Percentiles rank a stretch among this genome's conserved stretches.
Evolutionary conservation across 2,329 filamentous ascomycete genomes (phyloP).

Genomic region (Diaporthe helianthi): DNA sequence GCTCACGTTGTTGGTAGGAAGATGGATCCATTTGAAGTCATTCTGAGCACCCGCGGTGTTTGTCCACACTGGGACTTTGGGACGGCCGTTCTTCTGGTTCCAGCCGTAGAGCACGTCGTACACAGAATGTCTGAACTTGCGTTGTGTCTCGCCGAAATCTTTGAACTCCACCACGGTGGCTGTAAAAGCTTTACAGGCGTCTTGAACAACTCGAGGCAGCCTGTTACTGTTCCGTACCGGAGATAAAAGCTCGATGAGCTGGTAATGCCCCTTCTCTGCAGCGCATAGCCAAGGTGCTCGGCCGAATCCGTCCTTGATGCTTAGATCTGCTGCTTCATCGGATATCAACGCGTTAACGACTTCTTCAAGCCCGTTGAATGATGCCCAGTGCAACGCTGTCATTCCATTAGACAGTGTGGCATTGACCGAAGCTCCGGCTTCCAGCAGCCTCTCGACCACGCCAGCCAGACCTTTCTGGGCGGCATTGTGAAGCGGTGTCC

Average conservation of each 20-base stretch:
- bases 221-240: conserved; percentile 45
- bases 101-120: conserved; percentile 59
- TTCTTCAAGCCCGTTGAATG: conserved; percentile 54
- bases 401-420: conserved; percentile 57
- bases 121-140: conserved; percentile 56
- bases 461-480: conserved; percentile 45
- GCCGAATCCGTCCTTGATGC: conserved; percentile 48
- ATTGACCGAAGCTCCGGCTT: conserved; percentile 53
- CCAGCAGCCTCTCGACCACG: conserved; percentile 48
- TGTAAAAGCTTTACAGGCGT: conserved; percentile 56
- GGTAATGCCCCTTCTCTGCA: conserved; percentile 46
- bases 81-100: conserved; percentile 53
- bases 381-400: conserved; percentile 61
- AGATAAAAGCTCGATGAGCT: conserved; percentile 48
- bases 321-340: conserved; percentile 42
- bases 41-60: conserved; percentile 51
- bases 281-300: conserved; percentile 52
- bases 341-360: conserved; percentile 52
- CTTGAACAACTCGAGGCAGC: conserved; percentile 47
- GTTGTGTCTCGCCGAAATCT: conserved; percentile 47
- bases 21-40: conserved; percentile 59
- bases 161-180: conserved; percentile 63
- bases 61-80: conserved; percentile 53
- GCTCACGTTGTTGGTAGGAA: conserved; percentile 58
- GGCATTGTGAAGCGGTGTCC: conserved; percentile 52